A percentile compares a stretch with the other conserved stretches of the same genome.
Evolutionary conservation across 2,329 filamentous ascomycete genomes (phyloP).

Genomic region (Fusarium luffae): DNA sequence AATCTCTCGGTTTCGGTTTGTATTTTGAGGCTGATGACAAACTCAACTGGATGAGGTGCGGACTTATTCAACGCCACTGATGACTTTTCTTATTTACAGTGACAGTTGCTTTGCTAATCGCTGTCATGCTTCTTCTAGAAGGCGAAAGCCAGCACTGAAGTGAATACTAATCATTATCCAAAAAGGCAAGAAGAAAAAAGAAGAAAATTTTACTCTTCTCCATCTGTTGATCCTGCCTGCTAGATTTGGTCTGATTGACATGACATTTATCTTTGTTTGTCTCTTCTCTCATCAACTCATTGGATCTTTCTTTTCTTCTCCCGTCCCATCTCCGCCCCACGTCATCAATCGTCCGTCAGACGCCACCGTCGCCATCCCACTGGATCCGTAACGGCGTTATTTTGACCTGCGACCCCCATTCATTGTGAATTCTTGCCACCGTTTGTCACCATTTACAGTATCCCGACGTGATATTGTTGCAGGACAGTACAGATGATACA

Average conservation of each 20-base stretch:
- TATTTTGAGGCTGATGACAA: slow-evolving; percentile 14
- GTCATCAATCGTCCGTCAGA: slow-evolving; percentile 39
- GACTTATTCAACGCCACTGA: slow-evolving; percentile 6
- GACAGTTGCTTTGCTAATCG: slow-evolving; percentile 6
- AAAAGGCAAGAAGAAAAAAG: neutral
- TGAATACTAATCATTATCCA: neutral
- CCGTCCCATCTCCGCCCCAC: slow-evolving; percentile 31
- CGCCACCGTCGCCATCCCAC: slow-evolving; percentile 40
- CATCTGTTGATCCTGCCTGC: neutral
- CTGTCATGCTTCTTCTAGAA: neutral
- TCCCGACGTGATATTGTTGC: neutral
- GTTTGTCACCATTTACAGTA: slow-evolving; percentile 23
- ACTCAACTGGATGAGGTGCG: neutral
- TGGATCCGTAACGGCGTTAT: slow-evolving; percentile 31
- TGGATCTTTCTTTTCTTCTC: neutral
- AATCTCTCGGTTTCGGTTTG: neutral
- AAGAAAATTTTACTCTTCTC: neutral
- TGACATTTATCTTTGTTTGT: neutral
- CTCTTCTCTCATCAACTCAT: slow-evolving; percentile 2
- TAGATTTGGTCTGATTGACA: neutral
- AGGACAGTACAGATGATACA: neutral
- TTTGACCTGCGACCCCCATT: neutral
- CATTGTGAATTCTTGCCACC: slow-evolving; percentile 21
- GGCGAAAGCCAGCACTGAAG: neutral
- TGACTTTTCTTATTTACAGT: neutral